Evolutionary conservation across 257 asterid genomes (phyloP).

Genomic region (Nicotiana paniculata): DNA sequence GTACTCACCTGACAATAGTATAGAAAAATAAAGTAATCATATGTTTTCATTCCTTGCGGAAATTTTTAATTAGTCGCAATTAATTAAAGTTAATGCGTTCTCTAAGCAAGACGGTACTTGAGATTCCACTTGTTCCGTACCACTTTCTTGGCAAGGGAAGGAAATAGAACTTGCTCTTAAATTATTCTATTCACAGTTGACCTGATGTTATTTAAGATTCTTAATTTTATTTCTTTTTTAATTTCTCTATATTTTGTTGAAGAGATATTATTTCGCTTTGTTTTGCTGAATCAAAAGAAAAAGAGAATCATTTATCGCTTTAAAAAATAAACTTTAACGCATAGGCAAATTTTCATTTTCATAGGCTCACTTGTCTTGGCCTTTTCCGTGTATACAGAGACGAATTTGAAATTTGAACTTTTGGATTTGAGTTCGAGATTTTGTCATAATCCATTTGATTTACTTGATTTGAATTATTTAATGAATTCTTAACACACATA

Average conservation of each 20-base stretch:
- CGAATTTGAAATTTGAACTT: too few species aligned
- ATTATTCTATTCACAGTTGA: background rate
- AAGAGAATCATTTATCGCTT: too few species aligned
- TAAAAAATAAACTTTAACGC: too few species aligned
- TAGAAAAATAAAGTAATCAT: background rate
- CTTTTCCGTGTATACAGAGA: too few species aligned
- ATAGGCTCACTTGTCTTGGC: background rate
- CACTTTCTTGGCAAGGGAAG: conserved; percentile 1
- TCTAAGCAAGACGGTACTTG: background rate
- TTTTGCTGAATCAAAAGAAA: background rate
- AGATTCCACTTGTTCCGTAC: conserved; percentile 13
- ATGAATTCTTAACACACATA: too few species aligned
- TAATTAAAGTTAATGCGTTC: background rate
- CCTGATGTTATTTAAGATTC: background rate
- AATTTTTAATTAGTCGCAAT: background rate
- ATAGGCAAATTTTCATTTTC: background rate
- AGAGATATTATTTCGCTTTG: background rate
- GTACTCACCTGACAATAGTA: conserved; percentile 4
- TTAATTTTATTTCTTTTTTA: background rate
- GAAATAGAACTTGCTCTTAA: background rate
- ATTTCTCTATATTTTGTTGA: background rate
- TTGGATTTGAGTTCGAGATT: too few species aligned
- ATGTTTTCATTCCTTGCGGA: background rate
- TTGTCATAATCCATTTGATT: too few species aligned
- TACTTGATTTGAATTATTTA: too few species aligned